Evolutionary conservation across 1,139 yeast genomes (phyloP).

Genomic region (Pichia inconspicua): DNA sequence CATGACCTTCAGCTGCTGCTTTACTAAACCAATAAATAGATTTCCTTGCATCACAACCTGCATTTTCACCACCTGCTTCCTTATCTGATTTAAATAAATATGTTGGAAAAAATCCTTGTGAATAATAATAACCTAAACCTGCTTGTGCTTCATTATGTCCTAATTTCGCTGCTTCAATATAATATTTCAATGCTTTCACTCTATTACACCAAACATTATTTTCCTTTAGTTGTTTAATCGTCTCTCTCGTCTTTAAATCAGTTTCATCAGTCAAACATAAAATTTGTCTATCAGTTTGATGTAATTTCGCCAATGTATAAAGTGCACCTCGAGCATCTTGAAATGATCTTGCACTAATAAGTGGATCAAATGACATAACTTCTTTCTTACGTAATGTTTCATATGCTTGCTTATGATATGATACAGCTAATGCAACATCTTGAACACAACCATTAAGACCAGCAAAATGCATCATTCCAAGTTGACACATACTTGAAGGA

Average conservation of each 20-base stretch:
- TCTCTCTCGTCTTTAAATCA: conserved; percentile 20
- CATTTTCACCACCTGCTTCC: conserved; percentile 29
- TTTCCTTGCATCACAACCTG: conserved; percentile 58
- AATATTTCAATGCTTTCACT: conserved; percentile 58
- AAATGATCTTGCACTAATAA: conserved; percentile 26
- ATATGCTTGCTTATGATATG: conserved; percentile 52
- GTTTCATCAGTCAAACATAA: conserved; percentile 25
- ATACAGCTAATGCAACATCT: conserved; percentile 41
- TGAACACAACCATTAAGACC: conserved; percentile 35
- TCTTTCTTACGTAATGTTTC: conserved; percentile 24
- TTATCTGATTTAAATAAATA: conserved; percentile 26
- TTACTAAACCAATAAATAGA: conserved; percentile 86
- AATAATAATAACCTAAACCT: conserved; percentile 79
- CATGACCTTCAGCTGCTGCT: conserved; percentile 71
- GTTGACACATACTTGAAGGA: conserved; percentile 57
- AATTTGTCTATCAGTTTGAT: conserved; percentile 28
- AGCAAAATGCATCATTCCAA: conserved; percentile 54
- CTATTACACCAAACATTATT: conserved; percentile 33
- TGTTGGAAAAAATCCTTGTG: conserved; percentile 56
- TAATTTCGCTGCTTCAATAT: conserved; percentile 68
- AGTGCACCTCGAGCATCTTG: conserved; percentile 28
- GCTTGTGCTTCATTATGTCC: conserved; percentile 79
- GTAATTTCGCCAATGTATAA: conserved; percentile 28
- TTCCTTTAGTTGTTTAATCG: conserved; percentile 28
- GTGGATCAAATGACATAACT: conserved; percentile 26